Evolutionary conservation across 169 alveolate species (phyloP).

Genomic region (Miamiensis avidus): DNA sequence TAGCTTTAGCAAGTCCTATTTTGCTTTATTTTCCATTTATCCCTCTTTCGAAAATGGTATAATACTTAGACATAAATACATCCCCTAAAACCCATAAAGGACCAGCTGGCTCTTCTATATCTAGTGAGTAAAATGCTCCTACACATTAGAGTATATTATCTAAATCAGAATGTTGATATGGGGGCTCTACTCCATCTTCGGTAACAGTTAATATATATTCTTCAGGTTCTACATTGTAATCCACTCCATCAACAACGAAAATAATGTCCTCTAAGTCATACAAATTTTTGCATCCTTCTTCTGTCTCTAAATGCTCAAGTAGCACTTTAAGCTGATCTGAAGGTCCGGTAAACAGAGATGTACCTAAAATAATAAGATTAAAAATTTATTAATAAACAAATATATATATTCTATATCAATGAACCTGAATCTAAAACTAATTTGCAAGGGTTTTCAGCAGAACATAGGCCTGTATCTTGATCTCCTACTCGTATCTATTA

Average conservation of each 20-base stretch:
- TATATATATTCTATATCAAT: slow-evolving; percentile 12
- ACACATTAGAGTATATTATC: slow-evolving; percentile 30
- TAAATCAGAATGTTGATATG: slow-evolving; percentile 1
- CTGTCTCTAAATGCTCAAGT: neutral
- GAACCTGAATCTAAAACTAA: slow-evolving; percentile 73
- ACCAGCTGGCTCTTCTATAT: slow-evolving; percentile 52
- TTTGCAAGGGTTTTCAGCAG: slow-evolving; percentile 36
- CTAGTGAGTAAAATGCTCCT: slow-evolving; percentile 27
- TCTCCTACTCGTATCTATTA: slow-evolving; percentile 55
- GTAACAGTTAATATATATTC: slow-evolving; percentile 55
- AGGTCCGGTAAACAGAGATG: slow-evolving; percentile 52
- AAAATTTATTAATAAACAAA: neutral
- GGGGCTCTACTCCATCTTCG: slow-evolving; percentile 37
- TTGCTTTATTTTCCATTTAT: slow-evolving; percentile 52
- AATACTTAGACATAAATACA: slow-evolving; percentile 72
- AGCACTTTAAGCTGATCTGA: neutral
- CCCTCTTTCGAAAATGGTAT: slow-evolving; percentile 80
- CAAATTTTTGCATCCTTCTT: slow-evolving; percentile 21
- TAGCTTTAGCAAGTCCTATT: slow-evolving; percentile 79
- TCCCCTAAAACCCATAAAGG: slow-evolving; percentile 87
- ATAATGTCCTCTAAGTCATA: slow-evolving; percentile 41
- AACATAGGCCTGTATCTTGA: slow-evolving; percentile 48
- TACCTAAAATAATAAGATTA: slow-evolving; percentile 47
- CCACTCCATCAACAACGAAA: slow-evolving; percentile 59
- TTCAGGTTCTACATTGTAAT: slow-evolving; percentile 46